A percentile compares a stretch with the other conserved stretches of the same genome.
phyloP scores from a whole-genome alignment of 352 stramenopile species.

The Pythium oligandrum region DNA sequence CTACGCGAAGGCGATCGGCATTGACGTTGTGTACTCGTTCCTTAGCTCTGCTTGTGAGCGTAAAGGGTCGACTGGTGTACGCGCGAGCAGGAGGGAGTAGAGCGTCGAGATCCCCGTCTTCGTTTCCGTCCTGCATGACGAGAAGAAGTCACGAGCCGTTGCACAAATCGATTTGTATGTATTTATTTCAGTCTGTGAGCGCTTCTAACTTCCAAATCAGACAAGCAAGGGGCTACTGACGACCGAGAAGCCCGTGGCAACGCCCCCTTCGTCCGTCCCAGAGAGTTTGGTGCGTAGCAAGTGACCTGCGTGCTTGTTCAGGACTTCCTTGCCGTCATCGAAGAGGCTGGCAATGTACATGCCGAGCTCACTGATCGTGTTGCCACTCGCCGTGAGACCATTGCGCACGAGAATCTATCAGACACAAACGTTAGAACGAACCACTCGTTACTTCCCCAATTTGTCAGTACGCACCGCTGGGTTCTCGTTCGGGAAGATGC shows the following conservation, averaged over 20 bases:
- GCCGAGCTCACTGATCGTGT: slow-evolving; percentile 93
- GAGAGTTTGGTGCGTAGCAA: slow-evolving; percentile 94
- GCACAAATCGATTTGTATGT: too few species aligned
- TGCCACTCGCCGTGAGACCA: slow-evolving; percentile 58
- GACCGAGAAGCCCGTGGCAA: slow-evolving; percentile 93
- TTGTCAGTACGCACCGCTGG: slow-evolving; percentile 25
- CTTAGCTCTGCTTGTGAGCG: too few species aligned
- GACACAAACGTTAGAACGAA: slow-evolving; percentile 2
- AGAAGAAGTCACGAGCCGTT: too few species aligned
- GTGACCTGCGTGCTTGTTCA: slow-evolving; percentile 94
- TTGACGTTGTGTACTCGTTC: too few species aligned
- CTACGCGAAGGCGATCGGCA: too few species aligned
- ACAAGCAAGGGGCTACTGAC: slow-evolving; percentile 88
- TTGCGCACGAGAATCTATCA: slow-evolving; percentile 70
- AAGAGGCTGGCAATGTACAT: slow-evolving; percentile 91
- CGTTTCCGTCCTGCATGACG: too few species aligned
- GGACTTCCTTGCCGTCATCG: slow-evolving; percentile 74
- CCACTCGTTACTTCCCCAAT: slow-evolving; percentile 16
- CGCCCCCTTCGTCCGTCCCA: slow-evolving; percentile 95
- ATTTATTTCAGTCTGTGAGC: too few species aligned
- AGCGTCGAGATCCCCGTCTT: too few species aligned
- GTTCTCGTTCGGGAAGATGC: slow-evolving; percentile 91
- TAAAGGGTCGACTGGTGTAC: too few species aligned
- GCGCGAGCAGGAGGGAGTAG: too few species aligned
- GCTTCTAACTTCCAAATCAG: slow-evolving; percentile 9